Percentiles rank a stretch among this genome's conserved stretches.
Conservation (phyloP, 208 protist species). For the Crithidia mellificae region DNA sequence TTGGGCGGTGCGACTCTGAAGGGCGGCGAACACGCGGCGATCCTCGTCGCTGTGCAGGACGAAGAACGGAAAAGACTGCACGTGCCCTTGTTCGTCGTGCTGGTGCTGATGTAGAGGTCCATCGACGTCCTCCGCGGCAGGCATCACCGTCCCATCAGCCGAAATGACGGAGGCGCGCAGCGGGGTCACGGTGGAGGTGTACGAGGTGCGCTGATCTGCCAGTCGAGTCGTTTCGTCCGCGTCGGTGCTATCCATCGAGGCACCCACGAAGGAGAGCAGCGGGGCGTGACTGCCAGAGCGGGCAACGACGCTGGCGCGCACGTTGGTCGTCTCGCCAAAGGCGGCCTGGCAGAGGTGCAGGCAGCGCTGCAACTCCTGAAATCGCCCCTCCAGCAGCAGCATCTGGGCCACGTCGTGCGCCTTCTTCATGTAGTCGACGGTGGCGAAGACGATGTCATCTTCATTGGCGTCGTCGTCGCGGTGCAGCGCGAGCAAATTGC, state of each 20-base stretch:
- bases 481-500: slow-evolving; percentile 49
- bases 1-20: slow-evolving; percentile 58
- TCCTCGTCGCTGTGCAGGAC: slow-evolving; percentile 48
- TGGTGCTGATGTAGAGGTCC: no score
- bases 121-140: not conserved
- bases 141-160: not conserved
- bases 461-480: slow-evolving; percentile 61
- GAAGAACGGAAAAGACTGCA: slow-evolving; percentile 8
- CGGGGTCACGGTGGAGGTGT: not conserved
- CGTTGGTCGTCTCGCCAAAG: slow-evolving; percentile 10
- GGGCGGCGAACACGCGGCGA: slow-evolving; percentile 41
- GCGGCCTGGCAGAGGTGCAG: slow-evolving; percentile 58
- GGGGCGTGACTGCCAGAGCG: slow-evolving; percentile 3
- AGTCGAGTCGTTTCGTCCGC: not conserved
- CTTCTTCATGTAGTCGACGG: slow-evolving; percentile 55
- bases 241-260: not conserved
- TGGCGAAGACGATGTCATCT: slow-evolving; percentile 74
- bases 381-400: slow-evolving; percentile 68
- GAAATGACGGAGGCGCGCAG: not conserved
- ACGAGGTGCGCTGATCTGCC: not conserved
- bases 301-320: slow-evolving; percentile 6
- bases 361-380: slow-evolving; percentile 71
- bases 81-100: not conserved
- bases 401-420: slow-evolving; percentile 57
- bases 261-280: slow-evolving; percentile 7